Evolutionary conservation across 2,329 filamentous ascomycete genomes (phyloP).

Genomic region (Penicillium brevicompactum): DNA sequence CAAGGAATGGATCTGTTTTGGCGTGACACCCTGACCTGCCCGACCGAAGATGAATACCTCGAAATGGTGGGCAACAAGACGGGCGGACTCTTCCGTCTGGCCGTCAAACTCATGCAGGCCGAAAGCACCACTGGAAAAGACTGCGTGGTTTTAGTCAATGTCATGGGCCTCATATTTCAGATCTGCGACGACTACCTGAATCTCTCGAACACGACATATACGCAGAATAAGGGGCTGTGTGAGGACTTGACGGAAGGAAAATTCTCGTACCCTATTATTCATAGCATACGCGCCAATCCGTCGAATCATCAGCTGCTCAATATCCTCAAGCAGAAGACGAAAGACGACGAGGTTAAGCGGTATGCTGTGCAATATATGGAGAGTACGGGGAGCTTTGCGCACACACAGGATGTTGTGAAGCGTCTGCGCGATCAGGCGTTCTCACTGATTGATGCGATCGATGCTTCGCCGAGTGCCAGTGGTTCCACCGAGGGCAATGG

Average conservation of each 20-base stretch:
- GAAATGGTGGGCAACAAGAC: constrained; percentile 55
- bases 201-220: constrained; percentile 71
- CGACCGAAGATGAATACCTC: constrained; percentile 51
- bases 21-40: constrained; percentile 49
- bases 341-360: constrained; percentile 81
- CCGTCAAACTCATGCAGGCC: constrained; percentile 50
- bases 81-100: constrained; percentile 50
- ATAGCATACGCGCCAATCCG: constrained; percentile 74
- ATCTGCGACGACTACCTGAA: constrained; percentile 81
- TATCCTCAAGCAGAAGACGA: constrained; percentile 87
- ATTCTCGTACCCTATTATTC: constrained; percentile 94
- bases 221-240: constrained; percentile 86
- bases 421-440: constrained; percentile 67
- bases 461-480: constrained; percentile 46
- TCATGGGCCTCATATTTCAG: constrained; percentile 50
- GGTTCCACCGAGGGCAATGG: constrained; percentile 54
- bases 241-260: constrained; percentile 97
- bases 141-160: constrained; percentile 67
- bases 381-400: constrained; percentile 82
- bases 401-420: constrained; percentile 69
- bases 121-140: constrained; percentile 43
- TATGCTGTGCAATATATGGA: constrained; percentile 94
- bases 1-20: constrained; percentile 54
- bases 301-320: constrained; percentile 73
- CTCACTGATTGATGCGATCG: constrained; percentile 65